Conservation (phyloP, 768 basidiomycete genomes). For the Termitomyces sp. region DNA sequence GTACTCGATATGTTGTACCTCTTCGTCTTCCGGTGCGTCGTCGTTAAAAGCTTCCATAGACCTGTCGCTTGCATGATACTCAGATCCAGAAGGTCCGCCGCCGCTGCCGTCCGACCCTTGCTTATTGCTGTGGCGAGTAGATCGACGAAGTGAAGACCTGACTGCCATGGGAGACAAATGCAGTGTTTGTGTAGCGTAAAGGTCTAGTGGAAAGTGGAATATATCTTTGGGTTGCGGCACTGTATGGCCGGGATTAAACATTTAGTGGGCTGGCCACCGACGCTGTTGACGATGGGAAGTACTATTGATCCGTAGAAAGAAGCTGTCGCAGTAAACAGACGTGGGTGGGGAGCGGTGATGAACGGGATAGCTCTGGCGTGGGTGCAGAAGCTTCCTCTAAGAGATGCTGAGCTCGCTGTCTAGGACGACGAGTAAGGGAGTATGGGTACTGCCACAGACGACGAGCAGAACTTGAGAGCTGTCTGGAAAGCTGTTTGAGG, state of each 20-base stretch:
- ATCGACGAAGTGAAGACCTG: slow-evolving; percentile 23
- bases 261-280: slow-evolving; percentile 5
- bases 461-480: slow-evolving; percentile 8
- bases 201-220: slow-evolving; percentile 5
- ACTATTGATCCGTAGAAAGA: slow-evolving; percentile 1
- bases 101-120: slow-evolving; percentile 23
- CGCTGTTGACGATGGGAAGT: slow-evolving; percentile 6
- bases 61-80: slow-evolving; percentile 44
- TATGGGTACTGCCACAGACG: slow-evolving; percentile 4
- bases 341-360: neutral
- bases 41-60: slow-evolving; percentile 27
- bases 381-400: neutral
- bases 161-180: slow-evolving; percentile 21
- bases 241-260: slow-evolving; percentile 1
- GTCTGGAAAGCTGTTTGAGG: slow-evolving; percentile 9
- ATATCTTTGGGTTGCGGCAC: neutral
- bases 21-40: slow-evolving; percentile 23
- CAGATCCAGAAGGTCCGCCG: slow-evolving; percentile 36
- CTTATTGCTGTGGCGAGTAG: slow-evolving; percentile 21
- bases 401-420: slow-evolving; percentile 2
- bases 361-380: neutral
- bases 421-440: neutral
- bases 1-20: slow-evolving; percentile 18
- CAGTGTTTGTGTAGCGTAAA: slow-evolving; percentile 13
- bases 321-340: neutral